Evolutionary conservation across 306 rosid species (phyloP).

Genomic region (Ziziphus jujuba): DNA sequence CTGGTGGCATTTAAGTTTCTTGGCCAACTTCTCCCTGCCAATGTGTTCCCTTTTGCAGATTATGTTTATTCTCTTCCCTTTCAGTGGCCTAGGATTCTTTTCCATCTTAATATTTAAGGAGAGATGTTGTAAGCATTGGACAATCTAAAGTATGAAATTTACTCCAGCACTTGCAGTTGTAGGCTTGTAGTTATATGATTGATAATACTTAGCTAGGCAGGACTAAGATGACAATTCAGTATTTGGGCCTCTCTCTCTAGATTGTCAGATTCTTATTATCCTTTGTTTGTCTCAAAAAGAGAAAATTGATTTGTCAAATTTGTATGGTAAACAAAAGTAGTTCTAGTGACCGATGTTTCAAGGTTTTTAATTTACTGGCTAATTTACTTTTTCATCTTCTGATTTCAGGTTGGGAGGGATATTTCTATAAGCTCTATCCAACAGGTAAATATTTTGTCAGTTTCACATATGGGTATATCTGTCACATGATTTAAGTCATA

Average conservation of each 20-base stretch:
- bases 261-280: not conserved
- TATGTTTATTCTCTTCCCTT: not conserved
- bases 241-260: not conserved
- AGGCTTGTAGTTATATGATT: no score
- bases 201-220: no score
- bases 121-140: not conserved
- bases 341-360: slow-evolving; percentile 4
- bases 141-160: not conserved
- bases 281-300: not conserved
- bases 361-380: slow-evolving; percentile 16
- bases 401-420: slow-evolving; percentile 64
- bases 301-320: not conserved
- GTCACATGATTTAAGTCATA: slow-evolving; percentile 10
- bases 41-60: not conserved
- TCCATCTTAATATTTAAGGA: not conserved
- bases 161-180: not conserved
- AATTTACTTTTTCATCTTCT: slow-evolving; percentile 14
- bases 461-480: slow-evolving; percentile 10
- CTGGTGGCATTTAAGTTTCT: slow-evolving; percentile 11
- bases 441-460: slow-evolving; percentile 62
- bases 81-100: not conserved
- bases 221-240: not conserved
- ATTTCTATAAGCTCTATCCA: slow-evolving; percentile 70
- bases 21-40: not conserved
- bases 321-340: not conserved